Evolutionary conservation across 1,284 basidiomycete species (phyloP), one percentile per base, ranked within the genome.

Genomic region (Tylopilus sp.): DNA sequence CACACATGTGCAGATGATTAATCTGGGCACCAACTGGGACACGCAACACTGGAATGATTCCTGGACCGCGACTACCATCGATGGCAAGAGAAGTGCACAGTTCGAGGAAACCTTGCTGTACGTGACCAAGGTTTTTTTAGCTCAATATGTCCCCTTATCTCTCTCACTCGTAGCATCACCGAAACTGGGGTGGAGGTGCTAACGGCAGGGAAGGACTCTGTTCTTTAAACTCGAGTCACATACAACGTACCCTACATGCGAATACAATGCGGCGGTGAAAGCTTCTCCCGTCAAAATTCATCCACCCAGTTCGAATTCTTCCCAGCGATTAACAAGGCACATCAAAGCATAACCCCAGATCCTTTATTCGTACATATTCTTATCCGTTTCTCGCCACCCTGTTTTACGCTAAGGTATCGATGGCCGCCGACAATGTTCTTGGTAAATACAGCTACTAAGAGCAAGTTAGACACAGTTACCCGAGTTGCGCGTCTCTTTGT

Each of bases 21-120:
- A 96, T 70, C 68, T 92, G 23, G 94, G 93, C 6, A 76, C 76
- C 28, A 79, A 76, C 56, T 84, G 81, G 81, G 78, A 78, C 38
- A 77, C 83, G 45, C 73, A 84, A 13, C 89, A 92, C 65, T 92
- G 90, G 90, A 85, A 86, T 21, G 89, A 92, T 66, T 84, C 91
- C 61, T 97, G 95, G 95, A 97, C 94, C 3, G 92, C 93, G 1
- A 90, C 89, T 16, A 98, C 95, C 3, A 68, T 78, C 3, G 94
- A 97, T 69, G 95, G 94, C 26, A 87, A 88, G 65, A 77, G 79
- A 53, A 93, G 89, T 55, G 95, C 95, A 6, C 95, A 98, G 63
- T 97, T 97, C 62, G 95, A 98, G 68, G 95, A 98, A 61, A 97
- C 94, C 1, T 72, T 90, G 35, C 68, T 98, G 87, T 93, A 60